Percentiles rank a stretch among this genome's conserved stretches.
These are phyloP conservation scores for Poa annua DNA, from an alignment of 176 grass and related monocot species.

Conservation along the genomic window DNA sequence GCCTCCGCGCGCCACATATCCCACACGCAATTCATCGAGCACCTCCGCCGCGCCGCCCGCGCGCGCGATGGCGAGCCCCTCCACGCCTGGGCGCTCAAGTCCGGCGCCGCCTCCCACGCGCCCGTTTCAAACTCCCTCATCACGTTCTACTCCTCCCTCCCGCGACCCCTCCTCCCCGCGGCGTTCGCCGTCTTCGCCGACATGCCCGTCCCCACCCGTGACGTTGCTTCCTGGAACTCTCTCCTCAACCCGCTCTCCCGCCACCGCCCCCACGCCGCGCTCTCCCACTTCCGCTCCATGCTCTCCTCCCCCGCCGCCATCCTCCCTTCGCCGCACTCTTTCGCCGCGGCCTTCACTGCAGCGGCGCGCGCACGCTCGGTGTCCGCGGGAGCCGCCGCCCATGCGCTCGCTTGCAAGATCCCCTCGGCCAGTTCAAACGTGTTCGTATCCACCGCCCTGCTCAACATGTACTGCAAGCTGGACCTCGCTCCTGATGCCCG, in stretches of 20 bases:
- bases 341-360: constrained; percentile 62
- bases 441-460: constrained; percentile 54
- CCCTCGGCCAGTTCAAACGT: constrained; percentile 44
- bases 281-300: constrained; percentile 61
- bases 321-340: constrained; percentile 63
- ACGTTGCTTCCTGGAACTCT: constrained; percentile 73
- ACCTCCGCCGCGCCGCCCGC: constrained; percentile 31
- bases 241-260: constrained; percentile 69
- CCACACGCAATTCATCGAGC: constrained; percentile 52
- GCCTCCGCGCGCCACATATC: constrained; percentile 30
- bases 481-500: constrained; percentile 48
- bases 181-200: constrained; percentile 53
- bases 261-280: constrained; percentile 32
- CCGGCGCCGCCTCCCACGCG: constrained; percentile 47
- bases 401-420: constrained; percentile 58
- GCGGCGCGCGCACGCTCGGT: constrained; percentile 26
- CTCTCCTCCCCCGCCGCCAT: constrained; percentile 32
- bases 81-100: constrained; percentile 68
- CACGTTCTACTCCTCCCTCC: constrained; percentile 63
- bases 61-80: constrained; percentile 48
- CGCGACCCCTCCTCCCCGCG: constrained; percentile 36
- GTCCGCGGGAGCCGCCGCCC: constrained; percentile 19
- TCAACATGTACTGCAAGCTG: constrained; percentile 79
- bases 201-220: constrained; percentile 32
- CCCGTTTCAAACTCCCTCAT: constrained; percentile 70